Base-by-base conservation (phyloP, 306 rosid genomes). In the Pyrus pyrifolia region DNA sequence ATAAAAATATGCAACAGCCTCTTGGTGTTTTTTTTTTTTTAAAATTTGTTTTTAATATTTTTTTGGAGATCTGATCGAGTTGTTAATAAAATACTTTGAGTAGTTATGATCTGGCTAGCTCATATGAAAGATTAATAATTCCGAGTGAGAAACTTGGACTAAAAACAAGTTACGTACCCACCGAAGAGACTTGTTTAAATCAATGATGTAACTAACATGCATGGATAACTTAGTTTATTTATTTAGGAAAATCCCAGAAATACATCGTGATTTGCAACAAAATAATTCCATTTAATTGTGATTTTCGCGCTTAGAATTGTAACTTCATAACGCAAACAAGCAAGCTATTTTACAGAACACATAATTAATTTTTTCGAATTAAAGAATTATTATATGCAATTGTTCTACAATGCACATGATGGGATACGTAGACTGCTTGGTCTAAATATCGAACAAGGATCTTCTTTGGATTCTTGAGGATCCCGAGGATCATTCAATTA, bases 191-290 rank as follows among this genome's bases (percentile, higher is more conserved):
- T 42, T 42, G 45, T 42, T 72, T 17, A 23, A 40, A 57, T 27
- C 35, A 46, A 35, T 73, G 72, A 83, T 81, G 62, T n/a, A 25
- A 44, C 68, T 64, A 74, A 63, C 81, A 55, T 82, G 76, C 76
- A 64, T 76, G 74, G 23, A 18, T 27, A 18, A 58, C n/a, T 46
- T 29, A 49, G 33, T 70, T 70, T 38, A 40, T 70, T 60, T 2
- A 6, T 51, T 51, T 51, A 17, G 18, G 25, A 31, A 31, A 71
- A 53, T 53, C 65, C 19, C 18, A 27, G 25, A 55, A 53, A 38
- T 35, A 25, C 71, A 46, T 77, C 75, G 81, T 60, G 81, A 60
- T 77, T 67, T 45, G 64, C 46, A 5, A 3, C 17, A 15, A 52
- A 69, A 22, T 61, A 23, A 61, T 29, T 58, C 30, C 22, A 58